Conservation (phyloP, 2,329 filamentous ascomycete genomes). For the Colletotrichum sp. region DNA sequence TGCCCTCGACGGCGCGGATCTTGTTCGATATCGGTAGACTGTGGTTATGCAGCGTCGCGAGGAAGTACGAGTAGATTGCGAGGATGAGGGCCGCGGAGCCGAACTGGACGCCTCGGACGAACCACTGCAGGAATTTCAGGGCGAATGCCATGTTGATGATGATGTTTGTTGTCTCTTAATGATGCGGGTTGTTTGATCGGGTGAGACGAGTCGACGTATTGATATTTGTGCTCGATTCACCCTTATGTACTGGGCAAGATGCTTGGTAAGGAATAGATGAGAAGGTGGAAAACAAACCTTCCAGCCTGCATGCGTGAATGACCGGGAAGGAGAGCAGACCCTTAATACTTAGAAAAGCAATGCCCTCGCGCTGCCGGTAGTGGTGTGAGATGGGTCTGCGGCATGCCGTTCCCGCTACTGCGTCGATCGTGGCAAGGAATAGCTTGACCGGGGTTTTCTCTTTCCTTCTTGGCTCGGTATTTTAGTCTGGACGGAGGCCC, state of each 20-base stretch:
- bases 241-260: not conserved
- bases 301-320: fast-evolving
- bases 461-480: not conserved
- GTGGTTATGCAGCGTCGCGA: slow-evolving; percentile 73
- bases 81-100: slow-evolving; percentile 75
- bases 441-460: not conserved
- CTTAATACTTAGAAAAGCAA: not conserved
- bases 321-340: not conserved
- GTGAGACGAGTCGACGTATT: not conserved
- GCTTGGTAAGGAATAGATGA: too few species aligned
- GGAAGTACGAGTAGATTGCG: slow-evolving; percentile 83
- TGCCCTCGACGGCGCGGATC: slow-evolving; percentile 77
- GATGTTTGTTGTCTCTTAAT: not conserved
- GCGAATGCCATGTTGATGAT: slow-evolving; percentile 31
- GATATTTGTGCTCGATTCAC: not conserved
- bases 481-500: not conserved
- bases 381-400: not conserved
- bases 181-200: not conserved
- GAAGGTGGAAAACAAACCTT: not conserved
- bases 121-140: slow-evolving; percentile 72
- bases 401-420: slow-evolving; percentile 12
- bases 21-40: slow-evolving; percentile 65
- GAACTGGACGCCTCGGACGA: slow-evolving; percentile 77
- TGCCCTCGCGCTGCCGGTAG: not conserved
- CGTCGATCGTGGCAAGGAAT: slow-evolving; percentile 14